phyloP scores from a whole-genome alignment of 1,139 yeast species.

The Yamadazyma diospyri region DNA sequence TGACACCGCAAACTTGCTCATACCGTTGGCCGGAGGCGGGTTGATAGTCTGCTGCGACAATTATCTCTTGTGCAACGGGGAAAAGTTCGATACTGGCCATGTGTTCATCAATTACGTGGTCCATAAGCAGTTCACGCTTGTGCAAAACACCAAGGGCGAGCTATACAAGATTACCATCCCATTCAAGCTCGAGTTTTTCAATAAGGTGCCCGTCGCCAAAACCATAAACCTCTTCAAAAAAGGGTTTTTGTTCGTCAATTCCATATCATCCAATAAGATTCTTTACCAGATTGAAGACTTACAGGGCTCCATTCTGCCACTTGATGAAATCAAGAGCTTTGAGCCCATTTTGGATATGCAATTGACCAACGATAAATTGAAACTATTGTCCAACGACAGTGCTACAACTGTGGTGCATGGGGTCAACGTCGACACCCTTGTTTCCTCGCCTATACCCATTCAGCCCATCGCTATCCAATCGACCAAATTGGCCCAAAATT shows the following conservation, averaged over 20 bases:
- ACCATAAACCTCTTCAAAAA: slow-evolving; percentile 61
- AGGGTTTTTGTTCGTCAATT: slow-evolving; percentile 72
- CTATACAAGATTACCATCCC: slow-evolving; percentile 64
- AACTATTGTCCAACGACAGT: slow-evolving; percentile 32
- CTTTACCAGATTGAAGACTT: slow-evolving; percentile 76
- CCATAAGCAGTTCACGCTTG: slow-evolving; percentile 66
- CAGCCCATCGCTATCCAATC: slow-evolving; percentile 62
- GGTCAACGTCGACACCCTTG: slow-evolving; percentile 56
- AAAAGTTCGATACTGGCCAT: slow-evolving; percentile 4
- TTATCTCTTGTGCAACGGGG: slow-evolving; percentile 19
- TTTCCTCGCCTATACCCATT: slow-evolving; percentile 68
- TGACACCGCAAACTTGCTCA: slow-evolving; percentile 24
- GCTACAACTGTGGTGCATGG: slow-evolving; percentile 59
- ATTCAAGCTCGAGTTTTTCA: slow-evolving; percentile 53
- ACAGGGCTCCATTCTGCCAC: slow-evolving; percentile 56
- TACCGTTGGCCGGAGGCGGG: slow-evolving; percentile 36
- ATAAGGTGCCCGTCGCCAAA: slow-evolving; percentile 60
- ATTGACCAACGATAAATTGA: slow-evolving; percentile 33
- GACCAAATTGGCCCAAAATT: slow-evolving; percentile 42
- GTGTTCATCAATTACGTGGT: slow-evolving; percentile 51
- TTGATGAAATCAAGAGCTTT: slow-evolving; percentile 50
- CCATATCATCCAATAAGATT: slow-evolving; percentile 57
- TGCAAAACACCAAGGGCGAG: slow-evolving; percentile 75
- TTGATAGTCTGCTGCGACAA: slow-evolving; percentile 38
- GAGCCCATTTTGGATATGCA: slow-evolving; percentile 57